Percentiles rank a stretch among this genome's conserved stretches.
Conservation (phyloP, 139 green algal genomes). For the Chlamydomonas schloesseri region DNA sequence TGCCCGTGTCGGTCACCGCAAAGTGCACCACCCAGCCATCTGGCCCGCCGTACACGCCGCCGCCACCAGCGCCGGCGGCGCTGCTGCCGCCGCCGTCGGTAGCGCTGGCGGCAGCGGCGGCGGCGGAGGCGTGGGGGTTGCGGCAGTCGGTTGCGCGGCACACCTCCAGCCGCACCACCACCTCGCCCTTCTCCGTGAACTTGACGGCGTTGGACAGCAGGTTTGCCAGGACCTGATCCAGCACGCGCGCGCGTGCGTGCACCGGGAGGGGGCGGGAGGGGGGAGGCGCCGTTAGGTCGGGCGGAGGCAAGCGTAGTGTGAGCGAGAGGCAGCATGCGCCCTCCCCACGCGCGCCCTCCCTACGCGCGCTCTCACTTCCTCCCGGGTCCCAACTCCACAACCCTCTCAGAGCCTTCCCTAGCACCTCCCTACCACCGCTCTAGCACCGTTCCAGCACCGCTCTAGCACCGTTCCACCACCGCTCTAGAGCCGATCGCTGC, state of each 20-base stretch:
- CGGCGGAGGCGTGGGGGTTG: background rate
- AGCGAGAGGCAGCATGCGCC: too few relatives aligned
- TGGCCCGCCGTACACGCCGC: background rate
- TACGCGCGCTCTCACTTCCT: too few relatives aligned
- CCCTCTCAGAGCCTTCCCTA: too few relatives aligned
- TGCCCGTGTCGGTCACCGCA: conserved; percentile 83
- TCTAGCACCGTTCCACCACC: too few relatives aligned
- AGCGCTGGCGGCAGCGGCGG: background rate
- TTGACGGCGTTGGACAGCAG: conserved; percentile 85
- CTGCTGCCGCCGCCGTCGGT: background rate
- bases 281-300: too few relatives aligned
- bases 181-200: conserved; percentile 77
- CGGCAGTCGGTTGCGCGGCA: background rate
- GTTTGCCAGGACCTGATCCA: conserved; percentile 77
- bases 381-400: too few relatives aligned
- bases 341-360: too few relatives aligned
- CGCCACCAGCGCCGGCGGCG: background rate
- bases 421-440: too few relatives aligned
- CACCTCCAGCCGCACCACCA: conserved; percentile 49
- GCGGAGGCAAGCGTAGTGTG: too few relatives aligned
- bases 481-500: too few relatives aligned
- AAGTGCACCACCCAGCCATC: conserved; percentile 66
- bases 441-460: too few relatives aligned
- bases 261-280: too few relatives aligned
- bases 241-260: background rate